Evolutionary conservation across 345 rosid genomes (phyloP), one percentile per base, ranked within the genome.

Genomic region (Lagerstroemia speciosa): DNA sequence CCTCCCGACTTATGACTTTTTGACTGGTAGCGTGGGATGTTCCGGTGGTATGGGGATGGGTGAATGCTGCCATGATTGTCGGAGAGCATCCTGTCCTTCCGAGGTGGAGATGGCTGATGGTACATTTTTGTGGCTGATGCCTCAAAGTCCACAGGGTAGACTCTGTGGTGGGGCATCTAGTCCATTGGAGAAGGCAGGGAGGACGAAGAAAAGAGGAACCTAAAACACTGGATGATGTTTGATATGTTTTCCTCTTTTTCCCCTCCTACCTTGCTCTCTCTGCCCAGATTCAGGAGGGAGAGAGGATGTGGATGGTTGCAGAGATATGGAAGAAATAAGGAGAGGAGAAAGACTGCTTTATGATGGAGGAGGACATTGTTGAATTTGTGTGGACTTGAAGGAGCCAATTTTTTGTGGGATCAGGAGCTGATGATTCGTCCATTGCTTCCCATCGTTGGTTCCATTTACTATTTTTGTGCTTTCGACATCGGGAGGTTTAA

Each of bases 21-120:
- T 4, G 74, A 48, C 14, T 76, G 76, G 77, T 83, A 82, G 2
- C 75, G 70, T 3, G 84, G 87, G 66, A 77, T 5, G 32, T 76
- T 74, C 16, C 84, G 74, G 58, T 80, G 75, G 22, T 78, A 75
- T 0, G 85, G 87, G 16, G 81, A 81, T 3, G 85, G 85, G 20
- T 63, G 72, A 6, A 55, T 58, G 74, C 29, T 72, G 3, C 64
- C 58, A 5, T 80, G 73, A 3, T 27, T 34, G 33, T 71, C 65
- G 26, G 78, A 66, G 57, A 82, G 75, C 80, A 77, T 78, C 34
- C 70, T 74, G 70, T 83, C 81, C 64, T 74, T 75, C 6, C 79
- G 74, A 10, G 76, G 84, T 64, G 73, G 62, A 9, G 71, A 75
- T 0, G 75, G 66, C 22, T 64, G 62, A 15, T 67, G 33, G 4